These are phyloP conservation scores for Suillus americanus DNA, from an alignment of 768 basidiomycete genomes.

Conservation along the genomic window DNA sequence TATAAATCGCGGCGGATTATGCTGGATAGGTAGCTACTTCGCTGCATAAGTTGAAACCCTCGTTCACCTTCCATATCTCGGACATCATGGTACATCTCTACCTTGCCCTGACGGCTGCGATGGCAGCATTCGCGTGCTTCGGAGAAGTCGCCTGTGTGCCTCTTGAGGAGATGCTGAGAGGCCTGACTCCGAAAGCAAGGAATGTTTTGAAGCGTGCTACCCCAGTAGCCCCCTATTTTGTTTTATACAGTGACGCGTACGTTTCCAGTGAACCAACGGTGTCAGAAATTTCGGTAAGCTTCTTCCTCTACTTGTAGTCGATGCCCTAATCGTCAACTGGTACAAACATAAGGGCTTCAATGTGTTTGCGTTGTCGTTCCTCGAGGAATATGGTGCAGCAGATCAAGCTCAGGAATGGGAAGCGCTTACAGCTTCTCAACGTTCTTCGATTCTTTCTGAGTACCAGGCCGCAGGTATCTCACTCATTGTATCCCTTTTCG, in stretches of 20 bases:
- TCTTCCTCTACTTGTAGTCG: background rate
- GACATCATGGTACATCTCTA: slow-evolving; percentile 16
- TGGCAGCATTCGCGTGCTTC: slow-evolving; percentile 11
- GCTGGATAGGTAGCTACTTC: background rate
- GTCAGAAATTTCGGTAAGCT: slow-evolving; percentile 41
- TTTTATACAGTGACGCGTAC: slow-evolving; percentile 41
- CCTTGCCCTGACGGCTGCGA: slow-evolving; percentile 6
- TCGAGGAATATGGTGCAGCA: slow-evolving; percentile 39
- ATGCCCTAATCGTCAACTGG: background rate
- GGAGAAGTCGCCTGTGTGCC: slow-evolving; percentile 15
- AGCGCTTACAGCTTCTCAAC: slow-evolving; percentile 35
- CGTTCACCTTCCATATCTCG: background rate
- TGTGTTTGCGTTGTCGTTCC: slow-evolving; percentile 38
- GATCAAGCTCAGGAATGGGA: slow-evolving; percentile 50
- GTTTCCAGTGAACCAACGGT: slow-evolving; percentile 44
- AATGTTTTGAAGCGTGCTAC: slow-evolving; percentile 25
- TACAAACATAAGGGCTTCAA: slow-evolving; percentile 17
- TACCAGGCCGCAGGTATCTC: slow-evolving; percentile 58
- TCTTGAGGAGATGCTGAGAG: slow-evolving; percentile 22
- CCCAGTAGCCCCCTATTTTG: slow-evolving; percentile 50
- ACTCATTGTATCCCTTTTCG: slow-evolving; percentile 57
- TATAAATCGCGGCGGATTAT: slow-evolving; percentile 19
- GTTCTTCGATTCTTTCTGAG: slow-evolving; percentile 42
- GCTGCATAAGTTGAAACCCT: background rate
- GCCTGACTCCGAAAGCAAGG: slow-evolving; percentile 22